These are phyloP conservation scores for Paecilomyces sp. DNA, from an alignment of 2,329 filamentous ascomycete species.

Conservation along the genomic window DNA sequence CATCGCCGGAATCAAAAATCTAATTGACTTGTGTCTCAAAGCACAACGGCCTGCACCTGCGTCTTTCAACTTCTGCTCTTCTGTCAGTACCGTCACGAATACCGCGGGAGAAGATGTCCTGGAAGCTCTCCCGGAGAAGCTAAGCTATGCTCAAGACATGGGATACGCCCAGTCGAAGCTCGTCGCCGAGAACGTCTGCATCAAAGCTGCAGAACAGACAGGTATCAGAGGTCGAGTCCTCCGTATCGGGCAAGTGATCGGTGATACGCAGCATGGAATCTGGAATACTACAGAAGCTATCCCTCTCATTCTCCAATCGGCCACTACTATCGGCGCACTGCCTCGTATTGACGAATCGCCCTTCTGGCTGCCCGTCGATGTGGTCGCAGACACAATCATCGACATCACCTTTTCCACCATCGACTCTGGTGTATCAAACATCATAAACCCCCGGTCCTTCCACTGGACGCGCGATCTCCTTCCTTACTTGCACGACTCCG, in stretches of 20 bases:
- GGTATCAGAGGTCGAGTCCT: slow-evolving; percentile 31
- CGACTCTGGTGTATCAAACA: slow-evolving; percentile 38
- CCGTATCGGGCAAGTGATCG: slow-evolving; percentile 47
- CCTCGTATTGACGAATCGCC: slow-evolving; percentile 40
- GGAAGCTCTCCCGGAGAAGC: slow-evolving; percentile 27
- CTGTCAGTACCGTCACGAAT: slow-evolving; percentile 38
- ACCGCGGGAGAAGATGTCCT: slow-evolving; percentile 22
- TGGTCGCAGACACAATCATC: slow-evolving; percentile 29
- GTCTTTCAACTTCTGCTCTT: slow-evolving; percentile 46
- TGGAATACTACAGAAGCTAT: slow-evolving; percentile 50
- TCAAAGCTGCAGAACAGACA: slow-evolving; percentile 23
- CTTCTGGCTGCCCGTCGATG: slow-evolving; percentile 40
- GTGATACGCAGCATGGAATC: slow-evolving; percentile 39
- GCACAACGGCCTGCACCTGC: slow-evolving; percentile 23
- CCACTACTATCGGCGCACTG: slow-evolving; percentile 37
- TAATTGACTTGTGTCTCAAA: slow-evolving; percentile 30
- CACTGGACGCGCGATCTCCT: slow-evolving; percentile 49
- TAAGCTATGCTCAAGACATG: slow-evolving; percentile 34
- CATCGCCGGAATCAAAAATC: slow-evolving; percentile 43
- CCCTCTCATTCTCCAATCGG: slow-evolving; percentile 45
- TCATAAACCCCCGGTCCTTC: slow-evolving; percentile 46
- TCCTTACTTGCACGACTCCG: slow-evolving; percentile 43
- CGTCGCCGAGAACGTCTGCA: slow-evolving; percentile 34
- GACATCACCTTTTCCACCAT: slow-evolving; percentile 21
- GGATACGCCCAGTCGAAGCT: slow-evolving; percentile 41